phyloP scores from a whole-genome alignment of 139 green algal genomes.

The Chlamydomonas incerta region DNA sequence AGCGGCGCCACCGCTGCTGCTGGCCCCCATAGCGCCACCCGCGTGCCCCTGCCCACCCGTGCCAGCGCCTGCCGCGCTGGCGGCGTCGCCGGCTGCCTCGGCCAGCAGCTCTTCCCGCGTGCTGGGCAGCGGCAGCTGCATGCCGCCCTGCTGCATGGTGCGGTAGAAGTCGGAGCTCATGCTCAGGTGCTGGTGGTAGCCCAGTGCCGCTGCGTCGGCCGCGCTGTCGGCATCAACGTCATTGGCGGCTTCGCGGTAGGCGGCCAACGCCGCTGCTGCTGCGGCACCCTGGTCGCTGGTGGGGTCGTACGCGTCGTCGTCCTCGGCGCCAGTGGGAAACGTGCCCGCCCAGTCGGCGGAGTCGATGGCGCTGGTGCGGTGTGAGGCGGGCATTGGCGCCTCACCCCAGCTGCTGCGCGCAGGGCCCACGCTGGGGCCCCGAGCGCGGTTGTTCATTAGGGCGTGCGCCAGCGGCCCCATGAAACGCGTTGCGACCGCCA shows the following conservation, averaged over 20 bases:
- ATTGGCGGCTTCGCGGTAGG: too few species aligned
- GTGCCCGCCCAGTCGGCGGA: neutral
- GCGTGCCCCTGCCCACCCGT: neutral
- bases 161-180: slow-evolving; percentile 4
- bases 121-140: neutral
- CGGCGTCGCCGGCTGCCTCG: too few species aligned
- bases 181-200: neutral
- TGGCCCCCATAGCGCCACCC: neutral
- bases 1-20: neutral
- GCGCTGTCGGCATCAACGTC: neutral
- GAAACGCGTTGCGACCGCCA: neutral
- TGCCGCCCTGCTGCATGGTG: neutral
- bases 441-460: neutral
- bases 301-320: too few species aligned
- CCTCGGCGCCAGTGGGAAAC: too few species aligned
- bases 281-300: too few species aligned
- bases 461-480: slow-evolving; percentile 15
- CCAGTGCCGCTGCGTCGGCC: neutral
- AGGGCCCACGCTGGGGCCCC: neutral
- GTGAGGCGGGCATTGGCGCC: neutral
- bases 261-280: too few species aligned
- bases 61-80: neutral
- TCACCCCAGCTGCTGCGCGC: slow-evolving; percentile 36
- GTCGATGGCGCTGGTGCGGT: neutral
- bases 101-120: neutral